Evolutionary conservation across 768 basidiomycete species (phyloP).

Genomic region (Cyathus striatus): DNA sequence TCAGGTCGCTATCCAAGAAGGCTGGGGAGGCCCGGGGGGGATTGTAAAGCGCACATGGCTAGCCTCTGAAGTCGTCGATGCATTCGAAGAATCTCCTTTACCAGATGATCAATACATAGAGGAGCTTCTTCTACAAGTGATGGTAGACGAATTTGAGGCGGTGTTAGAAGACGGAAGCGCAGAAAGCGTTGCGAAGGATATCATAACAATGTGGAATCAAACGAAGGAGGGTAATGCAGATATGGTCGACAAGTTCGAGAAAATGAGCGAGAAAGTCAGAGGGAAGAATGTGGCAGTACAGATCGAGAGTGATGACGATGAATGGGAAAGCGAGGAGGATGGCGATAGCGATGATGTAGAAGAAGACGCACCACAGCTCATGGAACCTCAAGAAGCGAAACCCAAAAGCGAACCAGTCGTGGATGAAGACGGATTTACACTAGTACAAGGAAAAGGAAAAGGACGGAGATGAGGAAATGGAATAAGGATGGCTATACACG

Average conservation of each 20-base stretch:
- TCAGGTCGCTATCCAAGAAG: conserved; percentile 77
- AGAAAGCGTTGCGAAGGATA: conserved; percentile 64
- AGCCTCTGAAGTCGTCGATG: conserved; percentile 73
- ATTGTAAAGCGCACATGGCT: conserved; percentile 78
- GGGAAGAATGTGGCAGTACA: conserved; percentile 54
- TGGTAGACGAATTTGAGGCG: conserved; percentile 85
- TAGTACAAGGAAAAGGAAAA: conserved; percentile 64
- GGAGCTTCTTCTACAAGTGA: conserved; percentile 74
- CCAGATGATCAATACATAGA: conserved; percentile 76
- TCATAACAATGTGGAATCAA: conserved; percentile 65
- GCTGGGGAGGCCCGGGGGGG: conserved; percentile 81
- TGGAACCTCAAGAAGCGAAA: conserved; percentile 28
- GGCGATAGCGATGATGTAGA: conserved; percentile 37
- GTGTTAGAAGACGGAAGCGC: conserved; percentile 83
- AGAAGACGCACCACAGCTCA: conserved; percentile 50
- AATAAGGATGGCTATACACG: too few relatives aligned
- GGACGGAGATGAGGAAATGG: too few relatives aligned
- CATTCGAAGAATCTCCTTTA: conserved; percentile 52
- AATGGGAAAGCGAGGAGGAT: conserved; percentile 43
- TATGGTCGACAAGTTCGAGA: conserved; percentile 58
- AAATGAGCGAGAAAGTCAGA: conserved; percentile 48
- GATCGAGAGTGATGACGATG: conserved; percentile 34
- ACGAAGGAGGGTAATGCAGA: conserved; percentile 38
- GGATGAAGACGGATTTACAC: conserved; percentile 90
- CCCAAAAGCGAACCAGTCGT: conserved; percentile 62